Evolutionary conservation across 2,329 filamentous ascomycete species (phyloP).

Genomic region (Aspergillus brasiliensis): DNA sequence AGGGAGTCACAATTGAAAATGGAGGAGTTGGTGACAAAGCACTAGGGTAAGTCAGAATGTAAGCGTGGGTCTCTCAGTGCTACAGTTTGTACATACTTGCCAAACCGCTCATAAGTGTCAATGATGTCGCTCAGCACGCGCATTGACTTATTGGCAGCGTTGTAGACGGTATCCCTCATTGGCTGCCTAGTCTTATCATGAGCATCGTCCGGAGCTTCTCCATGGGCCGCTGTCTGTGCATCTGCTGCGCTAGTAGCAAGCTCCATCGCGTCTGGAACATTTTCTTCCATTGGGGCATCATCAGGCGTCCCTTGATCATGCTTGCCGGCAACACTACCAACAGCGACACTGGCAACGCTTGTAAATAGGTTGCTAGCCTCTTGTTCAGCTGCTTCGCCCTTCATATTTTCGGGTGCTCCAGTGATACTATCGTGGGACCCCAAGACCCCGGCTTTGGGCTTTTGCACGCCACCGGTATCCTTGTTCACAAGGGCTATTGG

Average conservation of each 20-base stretch:
- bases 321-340: conserved; percentile 76
- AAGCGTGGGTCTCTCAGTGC: background rate
- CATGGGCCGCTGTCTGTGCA: conserved; percentile 56
- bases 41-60: conserved; percentile 32
- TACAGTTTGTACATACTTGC: conserved; percentile 49
- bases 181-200: conserved; percentile 79
- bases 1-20: conserved; percentile 58
- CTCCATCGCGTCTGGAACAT: conserved; percentile 63
- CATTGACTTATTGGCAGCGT: conserved; percentile 74
- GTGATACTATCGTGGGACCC: conserved; percentile 77
- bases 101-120: conserved; percentile 66
- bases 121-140: conserved; percentile 60
- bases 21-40: conserved; percentile 66
- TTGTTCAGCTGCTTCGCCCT: conserved; percentile 80
- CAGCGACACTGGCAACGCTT: conserved; percentile 72
- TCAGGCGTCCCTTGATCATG: conserved; percentile 67
- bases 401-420: conserved; percentile 78
- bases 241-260: conserved; percentile 57
- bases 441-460: conserved; percentile 72
- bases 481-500: conserved; percentile 72
- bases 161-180: conserved; percentile 76
- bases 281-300: conserved; percentile 52
- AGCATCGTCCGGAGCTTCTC: conserved; percentile 51
- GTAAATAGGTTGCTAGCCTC: conserved; percentile 81
- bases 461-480: conserved; percentile 73